Percentiles rank a stretch among this genome's conserved stretches.
Evolutionary conservation across 163 green algal species (phyloP).

Genomic region (Prototheca wickerhamii): DNA sequence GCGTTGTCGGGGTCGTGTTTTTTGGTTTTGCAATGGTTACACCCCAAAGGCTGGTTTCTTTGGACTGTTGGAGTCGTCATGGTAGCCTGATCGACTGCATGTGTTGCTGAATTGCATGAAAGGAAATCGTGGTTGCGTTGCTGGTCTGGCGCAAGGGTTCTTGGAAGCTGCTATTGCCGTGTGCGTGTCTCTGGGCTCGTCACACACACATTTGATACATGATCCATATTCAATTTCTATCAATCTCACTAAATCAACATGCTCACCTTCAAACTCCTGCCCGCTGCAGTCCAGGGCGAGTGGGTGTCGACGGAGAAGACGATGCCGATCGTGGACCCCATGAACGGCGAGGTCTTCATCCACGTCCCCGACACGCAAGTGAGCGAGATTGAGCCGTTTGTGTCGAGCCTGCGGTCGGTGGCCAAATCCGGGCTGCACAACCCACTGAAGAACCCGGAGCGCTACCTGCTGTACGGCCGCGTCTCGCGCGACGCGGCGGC

Average conservation of each 20-base stretch:
- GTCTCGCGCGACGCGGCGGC: slow-evolving; percentile 62
- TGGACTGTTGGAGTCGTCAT: too few species aligned
- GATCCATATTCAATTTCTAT: not conserved
- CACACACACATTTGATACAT: too few species aligned
- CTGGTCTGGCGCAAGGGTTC: too few species aligned
- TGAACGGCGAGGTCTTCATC: slow-evolving; percentile 91
- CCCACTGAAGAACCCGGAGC: slow-evolving; percentile 86
- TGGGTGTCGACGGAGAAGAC: slow-evolving; percentile 29
- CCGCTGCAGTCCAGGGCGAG: slow-evolving; percentile 53
- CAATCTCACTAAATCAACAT: not conserved
- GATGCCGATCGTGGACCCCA: slow-evolving; percentile 64
- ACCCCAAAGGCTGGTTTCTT: too few species aligned
- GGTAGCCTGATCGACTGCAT: too few species aligned
- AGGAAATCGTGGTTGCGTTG: too few species aligned
- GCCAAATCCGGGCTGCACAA: slow-evolving; percentile 92
- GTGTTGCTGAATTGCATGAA: too few species aligned
- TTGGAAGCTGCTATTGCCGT: too few species aligned
- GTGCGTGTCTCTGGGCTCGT: not conserved
- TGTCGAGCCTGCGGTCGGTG: slow-evolving; percentile 53
- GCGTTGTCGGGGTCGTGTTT: not conserved
- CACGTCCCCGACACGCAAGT: slow-evolving; percentile 71
- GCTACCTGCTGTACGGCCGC: slow-evolving; percentile 88
- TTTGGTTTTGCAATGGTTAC: too few species aligned
- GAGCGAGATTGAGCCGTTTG: slow-evolving; percentile 62
- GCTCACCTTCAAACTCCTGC: not conserved